These are phyloP conservation scores for Vitis vinifera DNA, from an alignment of 164 flowering plant genomes.

Conservation along the genomic window ASM3070453v1 NC_081814.1:3179501-3180000, in stretches of 20 bases:
- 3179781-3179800: slow-evolving; percentile 55
- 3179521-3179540: too few relatives aligned
- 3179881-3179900: slow-evolving; percentile 48
- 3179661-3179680: slow-evolving; percentile 42
- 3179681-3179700: slow-evolving; percentile 42
- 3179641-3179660: slow-evolving; percentile 74
- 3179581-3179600: slow-evolving; percentile 4
- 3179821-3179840: slow-evolving; percentile 62
- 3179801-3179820: slow-evolving; percentile 51
- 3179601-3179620: slow-evolving; percentile 36
- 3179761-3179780: slow-evolving; percentile 57
- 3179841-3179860: slow-evolving; percentile 58
- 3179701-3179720: slow-evolving; percentile 45
- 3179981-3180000: slow-evolving; percentile 75
- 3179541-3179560: too few relatives aligned
- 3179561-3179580: not conserved
- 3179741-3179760: slow-evolving; percentile 47
- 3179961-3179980: slow-evolving; percentile 53
- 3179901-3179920: slow-evolving; percentile 55
- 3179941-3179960: slow-evolving; percentile 56
- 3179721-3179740: slow-evolving; percentile 48
- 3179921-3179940: slow-evolving; percentile 54
- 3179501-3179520: not conserved
- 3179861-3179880: slow-evolving; percentile 75
- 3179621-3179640: slow-evolving; percentile 77